Percentiles rank a stretch among this genome's conserved stretches.
phyloP scores from a whole-genome alignment of 78 protist species.

The slime mould (Dictyostelium discoideum) region DNA sequence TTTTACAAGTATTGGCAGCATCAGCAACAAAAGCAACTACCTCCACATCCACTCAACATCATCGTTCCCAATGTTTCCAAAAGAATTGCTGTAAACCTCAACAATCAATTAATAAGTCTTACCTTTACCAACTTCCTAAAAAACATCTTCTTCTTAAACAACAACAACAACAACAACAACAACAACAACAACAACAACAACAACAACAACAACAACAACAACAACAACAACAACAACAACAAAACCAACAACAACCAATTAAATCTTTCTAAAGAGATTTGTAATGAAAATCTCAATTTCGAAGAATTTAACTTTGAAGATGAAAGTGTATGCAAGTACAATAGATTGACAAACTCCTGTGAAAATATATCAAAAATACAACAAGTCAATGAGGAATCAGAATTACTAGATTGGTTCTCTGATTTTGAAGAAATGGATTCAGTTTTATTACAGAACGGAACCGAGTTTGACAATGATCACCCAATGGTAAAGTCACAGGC shows the following conservation, averaged over 20 bases:
- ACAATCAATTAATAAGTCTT: neutral
- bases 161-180: neutral
- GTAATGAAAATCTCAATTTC: neutral
- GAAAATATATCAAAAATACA: neutral
- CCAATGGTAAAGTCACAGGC: neutral
- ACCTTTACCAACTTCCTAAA: neutral
- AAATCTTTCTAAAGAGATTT: neutral
- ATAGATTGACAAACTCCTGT: neutral
- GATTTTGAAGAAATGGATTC: constrained; percentile 21
- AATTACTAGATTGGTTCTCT: constrained; percentile 44
- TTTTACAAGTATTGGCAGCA: constrained; percentile 4
- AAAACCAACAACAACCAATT: neutral
- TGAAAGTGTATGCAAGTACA: neutral
- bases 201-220: neutral
- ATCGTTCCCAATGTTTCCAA: neutral
- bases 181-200: constrained; percentile 5
- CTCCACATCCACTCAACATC: neutral
- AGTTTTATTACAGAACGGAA: constrained; percentile 7
- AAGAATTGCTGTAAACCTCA: neutral
- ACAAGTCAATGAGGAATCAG: neutral
- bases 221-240: constrained; percentile 10
- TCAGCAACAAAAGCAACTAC: neutral
- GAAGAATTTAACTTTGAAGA: neutral
- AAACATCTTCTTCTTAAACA: neutral
- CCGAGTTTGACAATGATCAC: neutral